Conservation (phyloP, 345 rosid genomes). For the Corchorus olitorius region DNA sequence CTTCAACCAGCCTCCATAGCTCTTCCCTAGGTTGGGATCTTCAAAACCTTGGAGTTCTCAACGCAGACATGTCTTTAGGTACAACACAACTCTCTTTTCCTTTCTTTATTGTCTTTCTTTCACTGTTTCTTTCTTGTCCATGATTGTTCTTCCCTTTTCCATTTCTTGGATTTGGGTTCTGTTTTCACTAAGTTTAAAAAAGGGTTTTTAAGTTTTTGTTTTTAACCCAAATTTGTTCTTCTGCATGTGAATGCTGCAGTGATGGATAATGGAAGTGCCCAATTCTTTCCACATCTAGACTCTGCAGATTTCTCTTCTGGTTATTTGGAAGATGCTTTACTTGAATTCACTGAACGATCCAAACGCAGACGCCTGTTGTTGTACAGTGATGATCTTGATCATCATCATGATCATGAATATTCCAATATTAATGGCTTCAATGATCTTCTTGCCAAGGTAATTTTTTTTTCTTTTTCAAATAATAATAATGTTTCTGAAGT, state of each 20-base stretch:
- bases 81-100: background rate
- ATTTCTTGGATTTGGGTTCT: background rate
- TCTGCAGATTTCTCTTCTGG: constrained; percentile 73
- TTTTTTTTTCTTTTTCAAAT: background rate
- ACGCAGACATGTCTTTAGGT: constrained; percentile 79
- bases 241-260: constrained; percentile 40
- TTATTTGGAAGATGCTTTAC: constrained; percentile 82
- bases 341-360: constrained; percentile 62
- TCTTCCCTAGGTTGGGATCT: constrained; percentile 78
- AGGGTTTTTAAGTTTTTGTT: no score
- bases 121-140: constrained; percentile 26
- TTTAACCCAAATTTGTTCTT: background rate
- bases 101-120: constrained; percentile 26
- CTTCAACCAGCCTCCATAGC: constrained; percentile 10
- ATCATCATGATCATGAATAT: background rate
- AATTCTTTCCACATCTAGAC: constrained; percentile 43
- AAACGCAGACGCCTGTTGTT: constrained; percentile 64
- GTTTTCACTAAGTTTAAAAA: background rate
- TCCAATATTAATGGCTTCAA: constrained; percentile 17
- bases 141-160: background rate
- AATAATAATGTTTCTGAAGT: background rate
- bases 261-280: constrained; percentile 42
- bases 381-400: constrained; percentile 26
- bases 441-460: constrained; percentile 32
- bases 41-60: constrained; percentile 76